These are phyloP conservation scores for Tolypocladium ovalisporum DNA, from an alignment of 2,329 filamentous ascomycete species.

Conservation along the genomic window DNA sequence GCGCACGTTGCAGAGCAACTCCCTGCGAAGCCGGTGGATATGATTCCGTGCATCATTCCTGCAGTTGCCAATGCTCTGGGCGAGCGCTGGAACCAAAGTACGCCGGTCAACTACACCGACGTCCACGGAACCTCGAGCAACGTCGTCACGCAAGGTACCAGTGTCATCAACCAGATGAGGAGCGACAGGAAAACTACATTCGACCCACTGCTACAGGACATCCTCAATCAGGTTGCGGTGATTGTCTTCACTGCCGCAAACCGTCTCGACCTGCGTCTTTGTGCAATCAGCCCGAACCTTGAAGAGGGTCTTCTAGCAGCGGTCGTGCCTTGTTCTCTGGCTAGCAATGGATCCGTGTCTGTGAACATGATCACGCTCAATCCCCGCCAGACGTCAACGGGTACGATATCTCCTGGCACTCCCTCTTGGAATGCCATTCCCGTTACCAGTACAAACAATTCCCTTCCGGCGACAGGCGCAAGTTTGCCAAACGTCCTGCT, in stretches of 20 bases:
- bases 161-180: slow-evolving; percentile 11
- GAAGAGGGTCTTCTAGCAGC: slow-evolving; percentile 4
- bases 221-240: slow-evolving; percentile 11
- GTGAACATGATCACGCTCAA: slow-evolving; percentile 2
- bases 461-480: background rate
- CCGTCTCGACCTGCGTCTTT: slow-evolving; percentile 8
- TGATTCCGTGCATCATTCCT: slow-evolving; percentile 12
- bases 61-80: slow-evolving; percentile 10
- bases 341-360: background rate
- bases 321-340: slow-evolving; percentile 8
- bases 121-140: slow-evolving; percentile 5
- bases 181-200: slow-evolving; percentile 1
- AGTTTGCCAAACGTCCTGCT: background rate
- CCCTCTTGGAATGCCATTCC: slow-evolving; percentile 1
- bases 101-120: slow-evolving; percentile 1
- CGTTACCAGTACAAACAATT: background rate
- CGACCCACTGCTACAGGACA: slow-evolving; percentile 5
- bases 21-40: slow-evolving; percentile 3
- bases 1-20: slow-evolving; percentile 6
- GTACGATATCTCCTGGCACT: background rate
- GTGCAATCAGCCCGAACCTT: slow-evolving; percentile 6
- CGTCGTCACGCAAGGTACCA: slow-evolving; percentile 8
- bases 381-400: background rate
- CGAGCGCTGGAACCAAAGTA: background rate
- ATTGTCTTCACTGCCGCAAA: slow-evolving; percentile 9